Base-by-base conservation (phyloP, 179 eudicot species). In the Drosera spatulata region DNA sequence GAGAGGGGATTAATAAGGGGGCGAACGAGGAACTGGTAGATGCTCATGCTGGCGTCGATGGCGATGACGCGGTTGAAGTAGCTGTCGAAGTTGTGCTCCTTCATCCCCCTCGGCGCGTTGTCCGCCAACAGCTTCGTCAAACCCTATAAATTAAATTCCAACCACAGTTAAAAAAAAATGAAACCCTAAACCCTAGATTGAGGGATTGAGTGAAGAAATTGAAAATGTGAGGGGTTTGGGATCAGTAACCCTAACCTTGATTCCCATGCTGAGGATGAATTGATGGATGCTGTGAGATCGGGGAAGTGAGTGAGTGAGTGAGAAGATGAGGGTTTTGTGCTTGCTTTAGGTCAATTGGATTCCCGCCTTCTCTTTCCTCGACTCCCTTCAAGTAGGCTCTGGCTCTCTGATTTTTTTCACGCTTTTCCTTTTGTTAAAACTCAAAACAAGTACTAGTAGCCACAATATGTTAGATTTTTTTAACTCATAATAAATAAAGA, bases 41-140 rank as follows among this genome's bases (percentile, higher is more conserved):
- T 94, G 85, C 99, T 94, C 99, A 94, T 94, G 85, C 97, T 90
- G 70, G 99, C 99, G 69, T 94, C 99, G 58, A 94, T 77, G 33
- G 99, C 97, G 66, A 94, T 80, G 73, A 79, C 82, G 2, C 95
- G 88, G 66, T 85, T 85, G 55, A 86, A 94, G 75, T 86, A 94
- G 71, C 97, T 90, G 76, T 90, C 99, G 48, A 94, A 90, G 79
- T 90, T 94, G 83, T 90, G 91, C 82, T 94, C 97, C 66, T 83
- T 90, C 88, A 94, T 81, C 58, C 84, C 71, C 41, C 87, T 90
- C 0, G 99, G 94, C 39, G 97, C 99, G 76, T 85, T 94, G 45
- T 90, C 99, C 60, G 95, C 94, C 56, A 94, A 73, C 10, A 94
- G 79, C 88, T 94, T 94, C 71, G 96, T 94, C 78, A 94, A 86